phyloP scores from a whole-genome alignment of 148 eudicot species.

The Amaranthus cruentus region DNA sequence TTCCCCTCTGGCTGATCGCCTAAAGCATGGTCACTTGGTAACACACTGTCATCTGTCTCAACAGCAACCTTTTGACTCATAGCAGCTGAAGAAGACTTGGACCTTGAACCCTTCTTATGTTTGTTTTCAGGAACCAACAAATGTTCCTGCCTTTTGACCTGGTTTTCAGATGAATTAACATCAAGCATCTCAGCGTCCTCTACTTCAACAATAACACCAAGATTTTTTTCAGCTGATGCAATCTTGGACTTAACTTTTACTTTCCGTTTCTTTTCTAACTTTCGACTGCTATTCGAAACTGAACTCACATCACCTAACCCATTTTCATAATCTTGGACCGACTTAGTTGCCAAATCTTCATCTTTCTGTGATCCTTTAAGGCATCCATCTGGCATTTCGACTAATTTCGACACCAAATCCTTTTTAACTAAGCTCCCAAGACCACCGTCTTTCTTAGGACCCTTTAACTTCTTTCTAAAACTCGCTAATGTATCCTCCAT shows the following conservation, averaged over 20 bases:
- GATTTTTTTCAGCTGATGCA: constrained; percentile 9
- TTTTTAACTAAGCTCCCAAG: constrained; percentile 23
- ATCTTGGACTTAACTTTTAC: constrained; percentile 16
- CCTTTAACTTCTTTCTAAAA: constrained; percentile 86
- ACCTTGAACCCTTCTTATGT: constrained; percentile 27
- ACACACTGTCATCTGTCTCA: constrained; percentile 20
- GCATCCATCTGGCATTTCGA: constrained; percentile 28
- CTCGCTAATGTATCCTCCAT: constrained; percentile 92
- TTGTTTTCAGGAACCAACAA: constrained; percentile 3
- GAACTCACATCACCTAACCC: constrained; percentile 24
- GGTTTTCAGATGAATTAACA: constrained; percentile 13
- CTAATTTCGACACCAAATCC: constrained; percentile 20
- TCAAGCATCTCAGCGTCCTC: constrained; percentile 13
- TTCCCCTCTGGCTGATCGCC: constrained; percentile 27
- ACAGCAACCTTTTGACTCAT: constrained; percentile 18
- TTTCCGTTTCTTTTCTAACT: constrained; percentile 10
- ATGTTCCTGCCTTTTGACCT: constrained; percentile 9
- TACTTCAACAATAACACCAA: constrained; percentile 1
- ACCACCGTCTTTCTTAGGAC: constrained; percentile 60
- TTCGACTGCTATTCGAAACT: constrained; percentile 18
- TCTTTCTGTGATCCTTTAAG: constrained; percentile 21
- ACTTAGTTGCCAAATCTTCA: constrained; percentile 22
- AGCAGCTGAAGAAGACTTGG: constrained; percentile 26
- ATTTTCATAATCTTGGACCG: constrained; percentile 14
- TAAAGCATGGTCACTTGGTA: constrained; percentile 16